Conservation (phyloP, 2,329 filamentous ascomycete genomes). For the Paracoccidioides brasiliensis region DNA sequence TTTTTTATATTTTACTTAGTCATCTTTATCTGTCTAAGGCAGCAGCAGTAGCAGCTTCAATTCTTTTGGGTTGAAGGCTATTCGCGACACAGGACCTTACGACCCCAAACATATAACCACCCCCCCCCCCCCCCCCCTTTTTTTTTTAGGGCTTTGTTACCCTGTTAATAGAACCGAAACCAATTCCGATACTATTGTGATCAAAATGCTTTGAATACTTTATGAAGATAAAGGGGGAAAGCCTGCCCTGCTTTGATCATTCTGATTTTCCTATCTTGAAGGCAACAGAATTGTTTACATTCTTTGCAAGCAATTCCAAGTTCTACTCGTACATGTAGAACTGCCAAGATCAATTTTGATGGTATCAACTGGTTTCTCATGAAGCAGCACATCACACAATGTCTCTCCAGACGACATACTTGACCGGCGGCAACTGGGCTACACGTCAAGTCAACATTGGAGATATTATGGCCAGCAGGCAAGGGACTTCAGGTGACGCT, state of each 20-base stretch:
- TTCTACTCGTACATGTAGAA: background rate
- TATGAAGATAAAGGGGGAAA: no score
- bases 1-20: no score
- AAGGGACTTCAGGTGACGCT: constrained; percentile 8
- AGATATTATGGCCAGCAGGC: constrained; percentile 10
- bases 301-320: background rate
- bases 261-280: no score
- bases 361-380: background rate
- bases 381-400: constrained; percentile 3
- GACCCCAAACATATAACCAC: no score
- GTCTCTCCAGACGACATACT: constrained; percentile 12
- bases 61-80: background rate
- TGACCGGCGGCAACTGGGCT: constrained; percentile 11
- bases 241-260: no score
- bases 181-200: background rate
- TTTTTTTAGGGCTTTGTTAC: background rate
- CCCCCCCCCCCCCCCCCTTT: no score
- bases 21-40: background rate
- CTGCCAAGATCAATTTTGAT: background rate
- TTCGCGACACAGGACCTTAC: no score
- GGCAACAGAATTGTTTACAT: no score
- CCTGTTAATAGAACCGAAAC: background rate
- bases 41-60: background rate
- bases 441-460: constrained; percentile 10
- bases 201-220: background rate